Evolutionary conservation across 495 filamentous ascomycete genomes (phyloP).

Genomic region (Trichoderma reesei): DNA sequence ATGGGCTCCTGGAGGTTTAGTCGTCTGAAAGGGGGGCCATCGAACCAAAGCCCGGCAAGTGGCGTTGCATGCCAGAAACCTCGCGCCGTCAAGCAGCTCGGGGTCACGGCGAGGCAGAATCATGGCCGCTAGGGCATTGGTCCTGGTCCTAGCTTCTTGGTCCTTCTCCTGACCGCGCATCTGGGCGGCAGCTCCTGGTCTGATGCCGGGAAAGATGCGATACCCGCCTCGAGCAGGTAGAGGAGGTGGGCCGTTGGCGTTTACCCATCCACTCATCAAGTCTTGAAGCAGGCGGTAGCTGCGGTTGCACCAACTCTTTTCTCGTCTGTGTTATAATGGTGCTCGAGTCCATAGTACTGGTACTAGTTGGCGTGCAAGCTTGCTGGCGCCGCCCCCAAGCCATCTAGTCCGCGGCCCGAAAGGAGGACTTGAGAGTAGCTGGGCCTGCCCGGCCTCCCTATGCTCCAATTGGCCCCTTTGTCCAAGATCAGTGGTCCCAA

Average conservation of each 20-base stretch:
- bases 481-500: no score
- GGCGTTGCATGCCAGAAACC: background rate
- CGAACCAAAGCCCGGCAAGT: background rate
- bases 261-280: background rate
- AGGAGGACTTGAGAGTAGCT: background rate
- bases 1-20: background rate
- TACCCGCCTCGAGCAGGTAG: background rate
- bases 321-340: background rate
- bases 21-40: background rate
- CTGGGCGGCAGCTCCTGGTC: background rate
- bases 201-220: background rate
- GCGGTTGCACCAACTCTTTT: background rate
- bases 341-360: background rate
- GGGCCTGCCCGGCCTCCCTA: background rate
- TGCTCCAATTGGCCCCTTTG: background rate
- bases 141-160: background rate
- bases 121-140: background rate
- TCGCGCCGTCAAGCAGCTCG: background rate
- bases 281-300: background rate
- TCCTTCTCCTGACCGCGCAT: background rate
- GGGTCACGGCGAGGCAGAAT: background rate
- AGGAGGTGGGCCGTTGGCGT: background rate
- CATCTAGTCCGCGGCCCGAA: background rate
- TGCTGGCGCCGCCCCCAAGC: no score
- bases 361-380: background rate